phyloP scores from a whole-genome alignment of 2,329 filamentous ascomycete genomes.

The Hymenoscyphus salicellus region DNA sequence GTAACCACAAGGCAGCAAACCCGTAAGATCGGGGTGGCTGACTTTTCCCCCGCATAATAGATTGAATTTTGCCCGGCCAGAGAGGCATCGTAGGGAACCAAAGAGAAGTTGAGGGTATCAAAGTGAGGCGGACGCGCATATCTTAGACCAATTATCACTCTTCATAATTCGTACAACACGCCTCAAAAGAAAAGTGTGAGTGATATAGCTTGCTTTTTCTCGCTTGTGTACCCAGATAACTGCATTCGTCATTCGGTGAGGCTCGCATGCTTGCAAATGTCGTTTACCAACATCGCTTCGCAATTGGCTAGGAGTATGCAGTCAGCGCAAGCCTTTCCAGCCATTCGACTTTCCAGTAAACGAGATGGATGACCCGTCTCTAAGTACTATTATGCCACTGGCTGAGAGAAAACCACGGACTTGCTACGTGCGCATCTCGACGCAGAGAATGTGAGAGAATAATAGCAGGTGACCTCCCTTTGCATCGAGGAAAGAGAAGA shows the following conservation, averaged over 20 bases:
- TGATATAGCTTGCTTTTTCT: not conserved
- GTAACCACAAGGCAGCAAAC: not conserved
- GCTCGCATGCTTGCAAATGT: conserved; percentile 2
- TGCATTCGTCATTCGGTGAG: conserved; percentile 9
- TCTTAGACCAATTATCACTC: not conserved
- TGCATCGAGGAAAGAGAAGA: not conserved
- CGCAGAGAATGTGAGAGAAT: too few relatives aligned
- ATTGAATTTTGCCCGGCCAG: not conserved
- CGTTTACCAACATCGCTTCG: not conserved
- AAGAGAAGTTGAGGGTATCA: not conserved
- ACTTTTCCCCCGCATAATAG: not conserved
- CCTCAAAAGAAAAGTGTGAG: not conserved
- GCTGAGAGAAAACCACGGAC: not conserved
- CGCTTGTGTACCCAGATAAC: not conserved
- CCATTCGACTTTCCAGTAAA: not conserved
- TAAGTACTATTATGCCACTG: not conserved
- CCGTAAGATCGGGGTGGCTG: not conserved
- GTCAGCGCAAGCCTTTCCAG: conserved; percentile 4
- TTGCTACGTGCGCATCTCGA: not conserved
- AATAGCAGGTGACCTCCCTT: not conserved
- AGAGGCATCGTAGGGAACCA: not conserved
- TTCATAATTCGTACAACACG: not conserved
- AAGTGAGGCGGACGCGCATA: not conserved
- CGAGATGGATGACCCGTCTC: not conserved
- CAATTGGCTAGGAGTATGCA: conserved; percentile 7